Evolutionary conservation across 2,329 filamentous ascomycete species (phyloP).

Genomic region (Sporothrix phasma): DNA sequence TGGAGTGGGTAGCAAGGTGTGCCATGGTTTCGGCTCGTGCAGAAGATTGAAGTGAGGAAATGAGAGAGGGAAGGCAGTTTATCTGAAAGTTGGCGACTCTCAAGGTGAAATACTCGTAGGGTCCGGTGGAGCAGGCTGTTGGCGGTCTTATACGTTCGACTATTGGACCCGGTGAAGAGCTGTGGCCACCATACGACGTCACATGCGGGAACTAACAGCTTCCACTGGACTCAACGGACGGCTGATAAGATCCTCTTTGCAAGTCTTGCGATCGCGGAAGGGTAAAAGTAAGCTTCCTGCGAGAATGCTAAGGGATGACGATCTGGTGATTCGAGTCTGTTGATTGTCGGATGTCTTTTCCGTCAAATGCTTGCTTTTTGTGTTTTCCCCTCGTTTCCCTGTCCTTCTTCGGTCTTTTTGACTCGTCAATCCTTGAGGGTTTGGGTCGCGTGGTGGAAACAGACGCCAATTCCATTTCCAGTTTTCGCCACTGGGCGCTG

Average conservation of each 20-base stretch:
- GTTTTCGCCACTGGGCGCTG: neutral
- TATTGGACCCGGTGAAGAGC: neutral
- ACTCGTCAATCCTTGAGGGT: neutral
- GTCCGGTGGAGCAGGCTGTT: neutral
- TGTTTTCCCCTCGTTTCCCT: neutral
- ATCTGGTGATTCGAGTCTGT: neutral
- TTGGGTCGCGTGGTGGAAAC: neutral
- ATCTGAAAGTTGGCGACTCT: neutral
- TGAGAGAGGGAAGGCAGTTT: neutral
- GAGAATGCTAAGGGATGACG: neutral
- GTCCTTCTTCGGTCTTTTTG: neutral
- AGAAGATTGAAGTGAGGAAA: neutral
- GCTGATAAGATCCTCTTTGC: neutral
- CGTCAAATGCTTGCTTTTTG: neutral
- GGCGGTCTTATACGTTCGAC: neutral
- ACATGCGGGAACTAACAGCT: neutral
- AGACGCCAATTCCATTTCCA: neutral
- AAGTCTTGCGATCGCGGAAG: neutral
- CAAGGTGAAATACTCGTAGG: neutral
- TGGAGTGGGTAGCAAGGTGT: conserved; percentile 21
- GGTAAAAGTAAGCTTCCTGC: neutral
- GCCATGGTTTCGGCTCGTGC: conserved; percentile 12
- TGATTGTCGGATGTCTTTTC: neutral
- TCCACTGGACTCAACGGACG: neutral
- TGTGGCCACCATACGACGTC: neutral